phyloP scores from a whole-genome alignment of 768 basidiomycete species.

The Porphyrellus cyaneotinctus region DNA sequence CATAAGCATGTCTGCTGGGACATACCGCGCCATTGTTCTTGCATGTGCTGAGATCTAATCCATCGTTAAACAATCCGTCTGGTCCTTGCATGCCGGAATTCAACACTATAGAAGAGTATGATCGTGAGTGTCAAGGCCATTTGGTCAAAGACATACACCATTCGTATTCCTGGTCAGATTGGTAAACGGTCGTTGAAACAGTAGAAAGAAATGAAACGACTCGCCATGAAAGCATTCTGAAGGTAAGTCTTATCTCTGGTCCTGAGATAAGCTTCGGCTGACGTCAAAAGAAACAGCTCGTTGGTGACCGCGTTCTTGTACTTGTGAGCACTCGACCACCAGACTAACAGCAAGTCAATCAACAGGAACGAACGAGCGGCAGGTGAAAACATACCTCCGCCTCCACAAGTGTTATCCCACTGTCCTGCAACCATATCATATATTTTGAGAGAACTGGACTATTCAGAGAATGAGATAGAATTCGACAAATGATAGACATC shows the following conservation, averaged over 20 bases:
- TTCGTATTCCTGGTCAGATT: constrained; percentile 18
- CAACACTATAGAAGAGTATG: constrained; percentile 15
- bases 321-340: constrained; percentile 52
- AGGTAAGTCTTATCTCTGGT: constrained; percentile 39
- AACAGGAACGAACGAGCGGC: neutral
- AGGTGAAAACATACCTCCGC: constrained; percentile 38
- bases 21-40: constrained; percentile 27
- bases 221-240: constrained; percentile 45
- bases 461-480: constrained; percentile 20
- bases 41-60: constrained; percentile 21
- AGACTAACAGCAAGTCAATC: constrained; percentile 33
- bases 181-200: neutral
- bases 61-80: constrained; percentile 31
- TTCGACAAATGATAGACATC: constrained; percentile 20
- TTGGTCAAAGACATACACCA: constrained; percentile 25
- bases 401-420: constrained; percentile 50
- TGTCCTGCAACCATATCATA: constrained; percentile 50
- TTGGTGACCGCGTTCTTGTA: constrained; percentile 66
- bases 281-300: constrained; percentile 49
- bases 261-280: constrained; percentile 43
- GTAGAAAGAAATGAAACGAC: neutral
- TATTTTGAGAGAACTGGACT: constrained; percentile 45
- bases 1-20: neutral
- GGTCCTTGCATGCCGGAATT: constrained; percentile 28
- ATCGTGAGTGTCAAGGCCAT: neutral